Base-by-base conservation (phyloP, 306 rosid species). In the Gillenia trifoliata region DNA sequence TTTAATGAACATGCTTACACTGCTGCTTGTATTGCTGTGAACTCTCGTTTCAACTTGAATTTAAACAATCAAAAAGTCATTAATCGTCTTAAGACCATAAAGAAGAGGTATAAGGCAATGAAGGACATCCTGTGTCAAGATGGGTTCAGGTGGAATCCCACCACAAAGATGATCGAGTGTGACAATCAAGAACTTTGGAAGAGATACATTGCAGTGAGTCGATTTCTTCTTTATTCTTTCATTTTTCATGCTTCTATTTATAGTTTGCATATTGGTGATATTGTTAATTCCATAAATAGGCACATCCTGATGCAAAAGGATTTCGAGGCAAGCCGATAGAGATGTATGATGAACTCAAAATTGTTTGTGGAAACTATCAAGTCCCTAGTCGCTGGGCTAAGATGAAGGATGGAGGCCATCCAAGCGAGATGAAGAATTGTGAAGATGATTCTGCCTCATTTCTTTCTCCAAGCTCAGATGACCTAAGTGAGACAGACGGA, bases 301-400 rank as follows among this genome's bases (percentile, higher is more conserved):
- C 85, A 74, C 91, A 80, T 69, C 91, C 97, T 34, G 89, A 86
- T 77, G 97, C 92, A 11, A 86, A 81, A 83, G 89, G 90, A 66
- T 72, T 89, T 47, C 78, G 80, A 22, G 91, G 90, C 50, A 91
- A 87, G 82, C 89, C 79, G 71, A 84, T 91, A 76, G 94, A 91
- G 86, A 91, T 91, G 91, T 91, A 83, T 47, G 91, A 91, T 75
- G 92, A 91, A 75, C 90, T 91, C 64, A 89, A 86, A 81, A 91
- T 91, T 80, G 94, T 91, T 23, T 91, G 94, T 56, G 95, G 97
- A 79, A 91, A 91, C 72, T 86, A 91, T 80, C 90, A 87, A 77
- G 92, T 92, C 33, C 91, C 91, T 16, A 84, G 86, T 69, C 89
- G 72, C 41, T 89, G 92, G 97, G 85, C 90, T 40, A 88, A 83